These are phyloP conservation scores for Nicotiana benthamiana DNA, from an alignment of 257 asterid genomes.

Conservation along the genomic window DNA sequence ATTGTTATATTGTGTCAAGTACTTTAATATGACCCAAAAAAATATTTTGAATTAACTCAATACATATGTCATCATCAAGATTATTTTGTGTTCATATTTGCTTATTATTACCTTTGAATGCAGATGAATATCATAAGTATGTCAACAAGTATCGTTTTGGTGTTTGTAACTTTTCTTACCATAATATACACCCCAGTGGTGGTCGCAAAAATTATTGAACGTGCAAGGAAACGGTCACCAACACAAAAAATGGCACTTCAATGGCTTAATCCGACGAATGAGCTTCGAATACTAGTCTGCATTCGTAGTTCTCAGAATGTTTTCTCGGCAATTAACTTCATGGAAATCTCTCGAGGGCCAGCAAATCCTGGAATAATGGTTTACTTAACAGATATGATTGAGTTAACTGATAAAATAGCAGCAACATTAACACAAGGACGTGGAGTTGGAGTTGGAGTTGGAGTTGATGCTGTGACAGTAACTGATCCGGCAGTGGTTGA, in stretches of 20 bases:
- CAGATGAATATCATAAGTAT: slow-evolving; percentile 48
- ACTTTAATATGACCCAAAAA: too few species aligned
- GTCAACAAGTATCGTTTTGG: slow-evolving; percentile 56
- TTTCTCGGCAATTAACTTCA: slow-evolving; percentile 48
- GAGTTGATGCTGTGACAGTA: slow-evolving; percentile 38
- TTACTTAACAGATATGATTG: slow-evolving; percentile 69
- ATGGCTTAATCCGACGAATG: slow-evolving; percentile 47
- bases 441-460: slow-evolving; percentile 21
- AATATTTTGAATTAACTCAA: too few species aligned
- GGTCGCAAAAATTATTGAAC: slow-evolving; percentile 56
- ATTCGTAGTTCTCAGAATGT: slow-evolving; percentile 45
- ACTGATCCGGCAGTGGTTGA: slow-evolving; percentile 54
- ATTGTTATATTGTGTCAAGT: too few species aligned
- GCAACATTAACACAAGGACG: slow-evolving; percentile 50
- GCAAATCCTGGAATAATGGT: slow-evolving; percentile 64
- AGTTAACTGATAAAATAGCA: slow-evolving; percentile 62
- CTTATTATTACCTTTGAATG: slow-evolving; percentile 5
- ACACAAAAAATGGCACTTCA: slow-evolving; percentile 84
- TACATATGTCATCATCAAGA: neutral
- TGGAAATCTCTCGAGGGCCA: slow-evolving; percentile 62
- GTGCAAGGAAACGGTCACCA: slow-evolving; percentile 75
- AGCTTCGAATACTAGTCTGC: slow-evolving; percentile 60
- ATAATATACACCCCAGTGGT: slow-evolving; percentile 61
- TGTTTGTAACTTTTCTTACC: slow-evolving; percentile 50
- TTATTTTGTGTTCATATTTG: neutral